Percentiles rank a stretch among this genome's conserved stretches.
phyloP scores from a whole-genome alignment of 805 yeast genomes.

The Clavispora asparagi region DNA sequence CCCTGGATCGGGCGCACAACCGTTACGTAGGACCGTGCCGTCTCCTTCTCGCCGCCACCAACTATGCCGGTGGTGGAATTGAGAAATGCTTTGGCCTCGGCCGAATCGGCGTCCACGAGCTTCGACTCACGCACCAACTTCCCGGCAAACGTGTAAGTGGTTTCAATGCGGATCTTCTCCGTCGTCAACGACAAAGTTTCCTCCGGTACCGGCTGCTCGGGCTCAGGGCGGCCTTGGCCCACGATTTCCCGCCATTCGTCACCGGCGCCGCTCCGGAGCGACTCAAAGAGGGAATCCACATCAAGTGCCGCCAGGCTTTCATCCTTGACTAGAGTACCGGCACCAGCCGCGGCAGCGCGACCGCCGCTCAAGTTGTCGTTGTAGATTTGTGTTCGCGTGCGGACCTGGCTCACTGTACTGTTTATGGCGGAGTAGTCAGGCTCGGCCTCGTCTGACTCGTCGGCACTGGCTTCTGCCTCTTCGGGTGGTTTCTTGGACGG shows the following conservation, averaged over 20 bases:
- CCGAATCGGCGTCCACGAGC: constrained; percentile 68
- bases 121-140: constrained; percentile 72
- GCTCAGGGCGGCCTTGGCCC: constrained; percentile 5
- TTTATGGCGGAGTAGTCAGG: constrained; percentile 48
- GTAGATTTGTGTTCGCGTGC: constrained; percentile 61
- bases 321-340: constrained; percentile 13
- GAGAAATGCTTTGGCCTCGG: constrained; percentile 81
- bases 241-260: constrained; percentile 14
- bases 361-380: constrained; percentile 24
- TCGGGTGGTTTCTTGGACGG: constrained; percentile 29
- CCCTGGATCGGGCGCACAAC: constrained; percentile 31
- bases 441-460: constrained; percentile 12
- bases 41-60: constrained; percentile 1
- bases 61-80: constrained; percentile 43
- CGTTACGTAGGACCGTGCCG: constrained; percentile 24
- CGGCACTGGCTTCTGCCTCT: constrained; percentile 17
- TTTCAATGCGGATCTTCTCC: constrained; percentile 52
- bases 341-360: neutral
- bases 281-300: constrained; percentile 28
- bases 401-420: constrained; percentile 50
- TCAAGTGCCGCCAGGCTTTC: constrained; percentile 20
- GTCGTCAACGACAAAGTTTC: neutral
- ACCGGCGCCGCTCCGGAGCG: constrained; percentile 5
- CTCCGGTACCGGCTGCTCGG: constrained; percentile 8
- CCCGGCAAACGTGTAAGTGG: constrained; percentile 88